phyloP scores from a whole-genome alignment of 1,284 basidiomycete genomes.

The Caloboletus firmus region DNA sequence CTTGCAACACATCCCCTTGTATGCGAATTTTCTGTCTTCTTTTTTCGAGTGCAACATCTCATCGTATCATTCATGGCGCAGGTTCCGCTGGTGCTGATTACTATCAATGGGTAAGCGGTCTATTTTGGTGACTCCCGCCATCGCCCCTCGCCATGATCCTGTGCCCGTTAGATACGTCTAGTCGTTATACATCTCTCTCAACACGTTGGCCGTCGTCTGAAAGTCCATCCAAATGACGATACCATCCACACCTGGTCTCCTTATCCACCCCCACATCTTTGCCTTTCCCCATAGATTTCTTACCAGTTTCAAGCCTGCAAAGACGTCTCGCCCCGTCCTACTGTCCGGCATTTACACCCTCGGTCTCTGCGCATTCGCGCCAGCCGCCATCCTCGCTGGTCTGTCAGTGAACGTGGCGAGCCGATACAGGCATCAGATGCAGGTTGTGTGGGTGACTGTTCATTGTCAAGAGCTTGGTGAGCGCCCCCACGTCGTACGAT shows the following conservation, averaged over 20 bases:
- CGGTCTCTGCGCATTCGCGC: too few relatives aligned
- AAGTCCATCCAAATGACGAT: background rate
- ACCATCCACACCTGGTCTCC: background rate
- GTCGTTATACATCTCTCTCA: slow-evolving; percentile 17
- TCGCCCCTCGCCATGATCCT: background rate
- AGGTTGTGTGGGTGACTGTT: too few relatives aligned
- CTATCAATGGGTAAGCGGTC: background rate
- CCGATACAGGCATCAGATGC: too few relatives aligned
- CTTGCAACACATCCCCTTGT: slow-evolving; percentile 20
- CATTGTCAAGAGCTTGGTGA: too few relatives aligned
- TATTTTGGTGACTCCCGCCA: background rate
- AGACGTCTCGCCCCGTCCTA: too few relatives aligned
- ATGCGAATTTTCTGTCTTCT: background rate
- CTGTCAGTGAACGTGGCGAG: too few relatives aligned
- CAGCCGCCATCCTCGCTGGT: too few relatives aligned
- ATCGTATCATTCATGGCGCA: background rate
- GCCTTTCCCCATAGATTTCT: too few relatives aligned
- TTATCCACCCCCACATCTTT: too few relatives aligned
- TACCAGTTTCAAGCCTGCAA: too few relatives aligned
- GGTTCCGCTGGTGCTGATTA: slow-evolving; percentile 14
- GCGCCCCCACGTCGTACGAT: too few relatives aligned
- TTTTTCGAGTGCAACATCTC: background rate
- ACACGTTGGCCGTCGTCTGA: slow-evolving; percentile 11
- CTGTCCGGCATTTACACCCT: too few relatives aligned
- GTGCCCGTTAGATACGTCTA: slow-evolving; percentile 21